A percentile compares a stretch with the other conserved stretches of the same genome.
These are phyloP conservation scores for Blastocystis sp. DNA, from an alignment of 352 stramenopile species.

Conservation along the genomic window DNA sequence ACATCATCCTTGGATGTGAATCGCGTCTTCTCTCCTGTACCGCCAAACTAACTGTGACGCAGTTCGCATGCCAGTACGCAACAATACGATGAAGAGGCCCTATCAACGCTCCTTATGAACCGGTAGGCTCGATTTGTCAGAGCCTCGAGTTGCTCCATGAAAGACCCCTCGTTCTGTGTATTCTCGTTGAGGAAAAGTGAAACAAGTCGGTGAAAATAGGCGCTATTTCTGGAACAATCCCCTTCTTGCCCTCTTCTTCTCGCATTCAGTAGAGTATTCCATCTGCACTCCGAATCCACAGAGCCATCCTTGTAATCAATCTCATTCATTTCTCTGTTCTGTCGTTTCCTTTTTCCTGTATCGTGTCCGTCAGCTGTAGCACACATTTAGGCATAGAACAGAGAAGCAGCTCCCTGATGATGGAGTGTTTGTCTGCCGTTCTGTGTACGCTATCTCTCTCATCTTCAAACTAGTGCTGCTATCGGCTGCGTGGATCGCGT, in stretches of 20 bases:
- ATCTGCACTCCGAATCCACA: background rate
- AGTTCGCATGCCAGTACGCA: background rate
- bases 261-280: no score
- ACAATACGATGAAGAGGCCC: background rate
- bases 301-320: background rate
- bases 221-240: no score
- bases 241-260: no score
- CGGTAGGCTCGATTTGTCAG: background rate
- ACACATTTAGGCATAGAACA: no score
- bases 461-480: no score
- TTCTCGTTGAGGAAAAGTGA: no score
- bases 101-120: background rate
- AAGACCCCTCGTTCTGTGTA: background rate
- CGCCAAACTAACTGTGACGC: background rate
- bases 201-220: no score
- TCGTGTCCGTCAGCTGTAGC: no score
- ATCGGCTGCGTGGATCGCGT: no score
- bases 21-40: background rate
- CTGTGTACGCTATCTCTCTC: no score
- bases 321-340: conserved; percentile 77
- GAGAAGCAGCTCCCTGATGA: no score
- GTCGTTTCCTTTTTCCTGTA: conserved; percentile 76
- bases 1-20: background rate
- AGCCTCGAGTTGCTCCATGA: background rate
- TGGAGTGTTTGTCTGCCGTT: no score